phyloP scores from a whole-genome alignment of 2,329 filamentous ascomycete genomes.

The Tolypocladium cylindrosporum region DNA sequence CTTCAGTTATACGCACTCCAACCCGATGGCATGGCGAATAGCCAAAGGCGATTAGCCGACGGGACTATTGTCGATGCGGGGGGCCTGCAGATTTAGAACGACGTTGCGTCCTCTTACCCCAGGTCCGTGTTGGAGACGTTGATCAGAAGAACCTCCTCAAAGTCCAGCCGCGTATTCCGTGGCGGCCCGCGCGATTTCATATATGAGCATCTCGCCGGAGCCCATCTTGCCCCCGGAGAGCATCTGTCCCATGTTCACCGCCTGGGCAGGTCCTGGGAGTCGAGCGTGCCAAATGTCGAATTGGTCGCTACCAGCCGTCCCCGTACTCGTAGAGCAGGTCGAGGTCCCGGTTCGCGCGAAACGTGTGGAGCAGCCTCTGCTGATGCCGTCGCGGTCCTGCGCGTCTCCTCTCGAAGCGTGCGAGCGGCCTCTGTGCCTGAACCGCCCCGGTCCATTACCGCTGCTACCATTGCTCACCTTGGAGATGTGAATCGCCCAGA shows the following conservation, averaged over 20 bases:
- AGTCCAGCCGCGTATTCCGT: conserved; percentile 28
- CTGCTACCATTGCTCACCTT: no score
- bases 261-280: no score
- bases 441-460: no score
- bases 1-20: neutral
- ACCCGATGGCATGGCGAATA: neutral
- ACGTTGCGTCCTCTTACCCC: neutral
- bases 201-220: conserved; percentile 16
- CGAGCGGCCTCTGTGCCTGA: neutral
- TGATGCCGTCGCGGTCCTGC: conserved; percentile 7
- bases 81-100: neutral
- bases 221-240: conserved; percentile 6
- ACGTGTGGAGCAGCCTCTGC: conserved; percentile 59
- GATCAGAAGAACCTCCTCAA: conserved; percentile 39
- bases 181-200: conserved; percentile 28
- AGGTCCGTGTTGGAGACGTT: conserved; percentile 34
- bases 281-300: conserved; percentile 10
- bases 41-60: neutral
- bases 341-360: conserved; percentile 46
- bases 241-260: no score
- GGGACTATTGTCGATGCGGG: neutral
- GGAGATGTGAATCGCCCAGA: no score
- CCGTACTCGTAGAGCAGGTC: conserved; percentile 49
- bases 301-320: conserved; percentile 64
- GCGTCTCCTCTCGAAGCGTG: neutral